These are phyloP conservation scores for Pythium folliculosum DNA, from an alignment of 352 stramenopile species.

Conservation along the genomic window DNA sequence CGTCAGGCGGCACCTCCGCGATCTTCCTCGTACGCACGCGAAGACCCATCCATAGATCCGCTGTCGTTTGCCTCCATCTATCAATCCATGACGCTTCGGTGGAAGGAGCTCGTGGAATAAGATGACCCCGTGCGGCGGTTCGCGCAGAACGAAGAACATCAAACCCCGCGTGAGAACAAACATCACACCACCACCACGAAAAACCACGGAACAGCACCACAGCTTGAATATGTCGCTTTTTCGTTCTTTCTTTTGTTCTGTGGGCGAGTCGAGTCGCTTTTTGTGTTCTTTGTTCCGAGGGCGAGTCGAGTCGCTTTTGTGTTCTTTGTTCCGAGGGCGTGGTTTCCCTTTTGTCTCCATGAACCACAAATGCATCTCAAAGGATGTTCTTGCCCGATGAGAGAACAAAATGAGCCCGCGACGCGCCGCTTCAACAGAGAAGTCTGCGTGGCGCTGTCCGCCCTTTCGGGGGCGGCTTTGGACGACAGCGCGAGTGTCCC, in stretches of 20 bases:
- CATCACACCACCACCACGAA: not conserved
- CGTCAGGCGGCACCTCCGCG: no score
- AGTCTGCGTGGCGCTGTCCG: no score
- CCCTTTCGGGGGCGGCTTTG: not conserved
- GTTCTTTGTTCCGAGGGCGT: no score
- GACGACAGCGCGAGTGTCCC: not conserved
- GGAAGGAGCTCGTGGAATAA: not conserved
- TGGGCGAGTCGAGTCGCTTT: not conserved
- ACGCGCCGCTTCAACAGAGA: not conserved
- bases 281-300: conserved; percentile 1
- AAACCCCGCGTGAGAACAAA: not conserved
- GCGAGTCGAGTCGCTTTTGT: no score
- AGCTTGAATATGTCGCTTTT: no score
- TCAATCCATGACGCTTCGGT: not conserved
- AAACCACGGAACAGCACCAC: not conserved
- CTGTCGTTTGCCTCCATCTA: not conserved
- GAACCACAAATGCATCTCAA: not conserved
- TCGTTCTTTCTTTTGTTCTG: conserved; percentile 10
- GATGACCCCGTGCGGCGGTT: not conserved
- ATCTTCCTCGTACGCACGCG: conserved; percentile 1
- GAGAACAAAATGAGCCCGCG: not conserved
- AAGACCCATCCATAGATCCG: not conserved
- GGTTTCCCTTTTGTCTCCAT: not conserved
- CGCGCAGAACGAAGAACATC: not conserved
- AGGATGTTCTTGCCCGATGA: not conserved